Base-by-base conservation (phyloP, 2,329 filamentous ascomycete species). In the Pseudogymnoascus sp. region DNA sequence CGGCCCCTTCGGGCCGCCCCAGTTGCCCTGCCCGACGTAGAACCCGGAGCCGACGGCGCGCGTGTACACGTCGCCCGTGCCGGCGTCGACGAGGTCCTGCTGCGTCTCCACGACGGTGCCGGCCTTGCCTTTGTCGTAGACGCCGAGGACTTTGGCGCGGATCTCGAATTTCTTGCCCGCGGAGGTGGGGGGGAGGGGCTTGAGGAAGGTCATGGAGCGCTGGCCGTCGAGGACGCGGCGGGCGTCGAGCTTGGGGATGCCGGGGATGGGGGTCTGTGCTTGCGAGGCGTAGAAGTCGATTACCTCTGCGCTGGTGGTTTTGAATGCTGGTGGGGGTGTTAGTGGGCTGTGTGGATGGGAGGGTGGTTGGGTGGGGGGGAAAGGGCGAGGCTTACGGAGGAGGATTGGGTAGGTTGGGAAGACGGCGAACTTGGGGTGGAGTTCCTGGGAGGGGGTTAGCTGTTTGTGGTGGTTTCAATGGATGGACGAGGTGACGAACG, bases 1-100 rank as follows among this genome's bases (percentile, higher is more conserved):
- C 2, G 91, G 91, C 4, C 91, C 93, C 79, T 96, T 96, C 40
- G 93, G 93, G 0, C 93, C 93, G 68, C 90, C 89, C 93, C 93
- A 97, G 74, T 80, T 79, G 70, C 85, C 85, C 75, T 90, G 87
- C 0, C 86, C 86, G 59, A 90, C 84, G 69, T 85, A 88, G 72
- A 90, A 90, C 0, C 79, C 82, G 69, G 80, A 85, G 5, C 84
- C 83, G 10, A 86, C 77, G 38, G 81, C 82, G 61, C 80, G 79
- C 1, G 79, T 79, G 70, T 89, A 90, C 1, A 84, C 78, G 69
- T 89, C 86, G 0, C 83, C 85, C 1, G 75, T 81, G 61, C 78
- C 76, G 61, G 78, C 81, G 68, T 90, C 86, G 1, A 89, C 85
- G 44, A 90, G 80, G 31, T 81, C 75, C 66, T 83, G 81, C 74